A percentile compares a stretch with the other conserved stretches of the same genome.
Conservation (phyloP, 768 basidiomycete genomes). For the Lentinula guzmanii region DNA sequence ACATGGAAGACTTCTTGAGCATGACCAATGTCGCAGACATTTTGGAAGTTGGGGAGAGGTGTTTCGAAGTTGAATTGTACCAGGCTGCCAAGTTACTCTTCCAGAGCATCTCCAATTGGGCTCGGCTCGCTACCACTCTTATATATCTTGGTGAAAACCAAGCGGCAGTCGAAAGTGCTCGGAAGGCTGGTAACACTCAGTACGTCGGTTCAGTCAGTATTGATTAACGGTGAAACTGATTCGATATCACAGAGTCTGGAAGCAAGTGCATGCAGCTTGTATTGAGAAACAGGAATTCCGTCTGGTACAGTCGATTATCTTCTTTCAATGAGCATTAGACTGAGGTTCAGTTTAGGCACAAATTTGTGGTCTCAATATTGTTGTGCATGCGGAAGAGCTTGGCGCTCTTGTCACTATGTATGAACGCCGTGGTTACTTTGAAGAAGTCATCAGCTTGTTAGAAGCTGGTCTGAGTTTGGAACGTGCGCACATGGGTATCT, state of each 20-base stretch:
- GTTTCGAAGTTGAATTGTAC: slow-evolving; percentile 97
- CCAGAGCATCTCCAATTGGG: slow-evolving; percentile 98
- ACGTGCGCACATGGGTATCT: slow-evolving; percentile 98
- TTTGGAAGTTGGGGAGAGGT: slow-evolving; percentile 96
- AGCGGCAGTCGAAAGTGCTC: slow-evolving; percentile 96
- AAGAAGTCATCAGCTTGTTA: slow-evolving; percentile 85
- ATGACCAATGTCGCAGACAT: slow-evolving; percentile 99
- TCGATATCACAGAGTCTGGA: slow-evolving; percentile 76
- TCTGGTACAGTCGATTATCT: slow-evolving; percentile 38
- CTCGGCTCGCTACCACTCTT: slow-evolving; percentile 92
- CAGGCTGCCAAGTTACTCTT: slow-evolving; percentile 96
- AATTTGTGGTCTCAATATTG: slow-evolving; percentile 97
- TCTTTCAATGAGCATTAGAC: not conserved
- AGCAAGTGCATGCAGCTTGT: slow-evolving; percentile 98
- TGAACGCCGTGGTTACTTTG: slow-evolving; percentile 89
- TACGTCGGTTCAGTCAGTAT: slow-evolving; percentile 28
- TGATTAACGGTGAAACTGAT: slow-evolving; percentile 8
- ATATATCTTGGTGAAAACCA: slow-evolving; percentile 99
- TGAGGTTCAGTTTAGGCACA: slow-evolving; percentile 55
- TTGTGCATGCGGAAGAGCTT: slow-evolving; percentile 90
- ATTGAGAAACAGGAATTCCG: slow-evolving; percentile 97
- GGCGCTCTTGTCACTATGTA: slow-evolving; percentile 72
- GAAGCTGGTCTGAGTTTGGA: slow-evolving; percentile 96
- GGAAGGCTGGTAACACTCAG: slow-evolving; percentile 99
- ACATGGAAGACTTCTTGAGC: slow-evolving; percentile 98